Conservation (phyloP, 2,329 filamentous ascomycete genomes). For the Pyrenophora graminea region DNA sequence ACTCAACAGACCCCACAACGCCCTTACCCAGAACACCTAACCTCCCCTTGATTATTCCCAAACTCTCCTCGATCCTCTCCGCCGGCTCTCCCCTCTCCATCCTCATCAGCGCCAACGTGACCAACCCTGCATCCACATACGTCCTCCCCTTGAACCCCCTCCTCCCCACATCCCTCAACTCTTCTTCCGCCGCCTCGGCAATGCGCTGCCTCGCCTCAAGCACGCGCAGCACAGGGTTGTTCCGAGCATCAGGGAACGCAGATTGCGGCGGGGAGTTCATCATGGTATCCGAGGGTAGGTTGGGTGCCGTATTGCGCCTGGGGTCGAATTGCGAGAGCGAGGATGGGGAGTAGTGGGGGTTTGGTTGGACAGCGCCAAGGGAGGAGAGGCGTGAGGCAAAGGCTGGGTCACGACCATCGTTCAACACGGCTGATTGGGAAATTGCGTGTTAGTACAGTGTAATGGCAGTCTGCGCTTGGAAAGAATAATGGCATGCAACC, state of each 20-base stretch:
- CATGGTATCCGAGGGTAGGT: constrained; percentile 33
- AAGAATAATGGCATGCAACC: no score
- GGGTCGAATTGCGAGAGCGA: constrained; percentile 55
- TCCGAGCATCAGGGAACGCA: constrained; percentile 38
- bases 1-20: constrained; percentile 29
- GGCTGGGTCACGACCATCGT: constrained; percentile 64
- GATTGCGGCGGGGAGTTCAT: constrained; percentile 37
- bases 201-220: constrained; percentile 58
- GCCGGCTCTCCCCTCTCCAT: constrained; percentile 34
- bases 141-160: constrained; percentile 48
- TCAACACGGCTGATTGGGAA: constrained; percentile 55
- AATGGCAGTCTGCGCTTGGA: no score
- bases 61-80: constrained; percentile 36
- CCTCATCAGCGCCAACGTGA: constrained; percentile 46
- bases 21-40: constrained; percentile 33
- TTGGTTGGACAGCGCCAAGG: constrained; percentile 62
- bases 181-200: constrained; percentile 57
- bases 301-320: constrained; percentile 31
- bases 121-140: constrained; percentile 51
- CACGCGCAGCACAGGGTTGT: constrained; percentile 61
- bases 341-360: constrained; percentile 60
- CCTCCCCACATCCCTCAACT: constrained; percentile 53
- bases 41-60: constrained; percentile 42
- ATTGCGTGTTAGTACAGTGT: no score
- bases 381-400: constrained; percentile 80